Evolutionary conservation across 345 rosid genomes (phyloP).

Genomic region (Salix udensis): DNA sequence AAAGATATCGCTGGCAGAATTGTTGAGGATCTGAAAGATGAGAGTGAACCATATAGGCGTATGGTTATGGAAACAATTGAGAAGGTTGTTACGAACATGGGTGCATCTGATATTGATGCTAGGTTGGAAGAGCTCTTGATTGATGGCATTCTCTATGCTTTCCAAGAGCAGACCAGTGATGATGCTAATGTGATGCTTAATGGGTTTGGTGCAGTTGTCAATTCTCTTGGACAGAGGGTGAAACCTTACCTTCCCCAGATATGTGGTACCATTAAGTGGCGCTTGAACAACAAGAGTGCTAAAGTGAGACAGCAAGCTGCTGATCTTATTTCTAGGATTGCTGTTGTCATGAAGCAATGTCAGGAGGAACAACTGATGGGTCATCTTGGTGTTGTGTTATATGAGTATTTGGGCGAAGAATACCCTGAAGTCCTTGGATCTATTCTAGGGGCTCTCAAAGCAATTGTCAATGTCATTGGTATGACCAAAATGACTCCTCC

Average conservation of each 20-base stretch:
- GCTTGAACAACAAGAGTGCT: slow-evolving; percentile 98
- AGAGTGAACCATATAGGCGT: slow-evolving; percentile 85
- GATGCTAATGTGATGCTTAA: slow-evolving; percentile 99
- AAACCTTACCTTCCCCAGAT: slow-evolving; percentile 99
- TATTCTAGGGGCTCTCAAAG: slow-evolving; percentile 95
- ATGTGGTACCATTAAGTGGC: slow-evolving; percentile 99
- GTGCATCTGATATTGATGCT: slow-evolving; percentile 91
- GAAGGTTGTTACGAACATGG: slow-evolving; percentile 90
- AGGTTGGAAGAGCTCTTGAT: slow-evolving; percentile 94
- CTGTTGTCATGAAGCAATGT: slow-evolving; percentile 98
- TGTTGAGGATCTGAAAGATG: slow-evolving; percentile 94
- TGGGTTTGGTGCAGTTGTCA: slow-evolving; percentile 97
- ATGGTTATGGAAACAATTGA: slow-evolving; percentile 99
- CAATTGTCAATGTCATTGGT: slow-evolving; percentile 97
- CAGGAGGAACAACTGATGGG: slow-evolving; percentile 99
- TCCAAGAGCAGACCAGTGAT: slow-evolving; percentile 97
- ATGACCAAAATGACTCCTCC: slow-evolving; percentile 99
- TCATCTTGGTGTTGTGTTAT: slow-evolving; percentile 95
- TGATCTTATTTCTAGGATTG: slow-evolving; percentile 94
- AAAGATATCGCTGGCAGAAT: slow-evolving; percentile 85
- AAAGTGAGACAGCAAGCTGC: slow-evolving; percentile 99
- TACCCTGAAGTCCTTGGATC: slow-evolving; percentile 99
- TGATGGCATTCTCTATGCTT: slow-evolving; percentile 97
- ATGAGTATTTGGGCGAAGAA: slow-evolving; percentile 97
- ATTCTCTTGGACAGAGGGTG: slow-evolving; percentile 92